Percentiles rank a stretch among this genome's conserved stretches.
Conservation (phyloP, 805 yeast genomes). For the Priceomyces fermenticarens region DNA sequence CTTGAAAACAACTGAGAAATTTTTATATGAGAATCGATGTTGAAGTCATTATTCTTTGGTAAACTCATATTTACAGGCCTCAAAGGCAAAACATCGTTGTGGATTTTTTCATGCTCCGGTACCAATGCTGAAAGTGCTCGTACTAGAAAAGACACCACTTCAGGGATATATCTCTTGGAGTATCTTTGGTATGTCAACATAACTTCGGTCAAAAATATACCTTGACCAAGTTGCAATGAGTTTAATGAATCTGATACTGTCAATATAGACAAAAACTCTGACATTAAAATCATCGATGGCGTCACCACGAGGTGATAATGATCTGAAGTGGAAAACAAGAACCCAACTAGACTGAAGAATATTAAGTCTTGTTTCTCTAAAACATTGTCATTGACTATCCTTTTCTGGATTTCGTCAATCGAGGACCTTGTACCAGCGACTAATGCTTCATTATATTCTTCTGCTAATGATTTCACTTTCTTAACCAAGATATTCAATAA, state of each 20-base stretch:
- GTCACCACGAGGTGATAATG: conserved; percentile 90
- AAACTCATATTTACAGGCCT: conserved; percentile 12
- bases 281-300: conserved; percentile 71
- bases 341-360: conserved; percentile 69
- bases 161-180: conserved; percentile 82
- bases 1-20: conserved; percentile 10
- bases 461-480: conserved; percentile 56
- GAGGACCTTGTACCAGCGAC: conserved; percentile 61
- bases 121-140: conserved; percentile 45
- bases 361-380: conserved; percentile 49
- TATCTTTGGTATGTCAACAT: conserved; percentile 71
- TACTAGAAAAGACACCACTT: conserved; percentile 58
- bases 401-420: conserved; percentile 52
- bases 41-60: conserved; percentile 13
- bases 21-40: conserved; percentile 2
- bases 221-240: conserved; percentile 48
- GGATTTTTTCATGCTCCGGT: conserved; percentile 30
- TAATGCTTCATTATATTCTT: conserved; percentile 60
- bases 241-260: conserved; percentile 30
- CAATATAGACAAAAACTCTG: conserved; percentile 51
- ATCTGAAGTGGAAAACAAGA: conserved; percentile 89
- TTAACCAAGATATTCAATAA: conserved; percentile 42
- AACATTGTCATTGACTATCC: conserved; percentile 28
- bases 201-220: conserved; percentile 63
- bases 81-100: conserved; percentile 6